Conservation (phyloP, 257 asterid genomes). For the Salvia rosmarinus region DNA sequence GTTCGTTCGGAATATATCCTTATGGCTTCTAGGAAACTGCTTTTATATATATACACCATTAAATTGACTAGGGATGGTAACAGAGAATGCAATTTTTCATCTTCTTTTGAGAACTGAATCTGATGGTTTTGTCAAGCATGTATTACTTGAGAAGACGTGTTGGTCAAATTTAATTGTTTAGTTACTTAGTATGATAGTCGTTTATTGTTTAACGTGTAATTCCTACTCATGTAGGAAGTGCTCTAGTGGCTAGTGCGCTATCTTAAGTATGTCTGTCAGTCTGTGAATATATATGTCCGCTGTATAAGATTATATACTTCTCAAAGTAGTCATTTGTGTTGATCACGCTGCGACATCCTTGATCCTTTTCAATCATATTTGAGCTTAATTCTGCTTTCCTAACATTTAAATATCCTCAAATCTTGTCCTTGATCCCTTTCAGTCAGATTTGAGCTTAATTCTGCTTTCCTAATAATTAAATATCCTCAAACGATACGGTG, state of each 20-base stretch:
- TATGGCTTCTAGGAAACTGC: neutral
- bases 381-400: neutral
- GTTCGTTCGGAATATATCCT: neutral
- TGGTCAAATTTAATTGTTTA: neutral
- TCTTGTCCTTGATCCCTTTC: neutral
- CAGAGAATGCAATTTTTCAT: neutral
- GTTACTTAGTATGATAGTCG: slow-evolving; percentile 1
- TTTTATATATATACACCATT: neutral
- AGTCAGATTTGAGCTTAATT: neutral
- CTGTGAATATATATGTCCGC: neutral
- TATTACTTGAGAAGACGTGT: slow-evolving; percentile 13
- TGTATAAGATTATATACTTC: neutral
- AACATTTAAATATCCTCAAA: neutral
- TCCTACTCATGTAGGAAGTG: slow-evolving; percentile 5
- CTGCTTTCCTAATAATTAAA: neutral
- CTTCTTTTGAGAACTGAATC: neutral
- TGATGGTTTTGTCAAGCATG: slow-evolving; percentile 22
- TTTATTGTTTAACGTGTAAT: neutral
- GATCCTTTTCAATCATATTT: neutral
- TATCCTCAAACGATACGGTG: neutral
- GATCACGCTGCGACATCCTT: neutral
- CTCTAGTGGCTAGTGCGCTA: neutral
- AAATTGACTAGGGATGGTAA: neutral
- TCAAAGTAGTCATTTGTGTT: neutral
- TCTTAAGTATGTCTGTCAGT: neutral